Evolutionary conservation across 2,329 filamentous ascomycete species (phyloP).

Genomic region (Mariannaea elegans): DNA sequence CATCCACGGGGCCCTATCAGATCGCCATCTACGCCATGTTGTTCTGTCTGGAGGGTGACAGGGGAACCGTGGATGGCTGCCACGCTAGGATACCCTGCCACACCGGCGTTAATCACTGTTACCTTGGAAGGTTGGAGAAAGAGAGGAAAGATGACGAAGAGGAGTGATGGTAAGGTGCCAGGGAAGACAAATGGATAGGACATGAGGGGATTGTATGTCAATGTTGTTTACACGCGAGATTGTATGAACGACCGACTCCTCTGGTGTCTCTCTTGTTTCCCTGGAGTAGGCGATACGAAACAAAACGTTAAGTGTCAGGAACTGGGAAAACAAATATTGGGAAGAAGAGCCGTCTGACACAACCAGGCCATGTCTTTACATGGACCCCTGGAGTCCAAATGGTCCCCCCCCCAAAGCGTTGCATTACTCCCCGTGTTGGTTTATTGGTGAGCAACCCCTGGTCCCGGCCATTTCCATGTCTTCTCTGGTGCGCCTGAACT

Average conservation of each 20-base stretch:
- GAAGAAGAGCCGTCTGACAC: constrained; percentile 13
- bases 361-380: constrained; percentile 3
- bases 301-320: neutral
- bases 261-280: neutral
- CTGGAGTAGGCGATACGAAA: neutral
- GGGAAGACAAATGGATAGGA: constrained; percentile 1
- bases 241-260: neutral
- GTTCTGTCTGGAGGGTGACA: constrained; percentile 3
- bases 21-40: constrained; percentile 32
- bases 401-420: constrained; percentile 17
- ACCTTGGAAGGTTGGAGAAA: neutral
- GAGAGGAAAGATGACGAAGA: neutral
- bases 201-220: neutral
- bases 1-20: constrained; percentile 34
- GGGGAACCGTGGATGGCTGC: constrained; percentile 17
- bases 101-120: constrained; percentile 6
- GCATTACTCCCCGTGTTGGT: constrained; percentile 31
- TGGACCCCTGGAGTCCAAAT: constrained; percentile 1
- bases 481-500: constrained; percentile 5
- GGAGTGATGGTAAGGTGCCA: constrained; percentile 1
- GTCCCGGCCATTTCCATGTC: constrained; percentile 24
- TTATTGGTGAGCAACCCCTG: constrained; percentile 32
- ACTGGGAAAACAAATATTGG: neutral
- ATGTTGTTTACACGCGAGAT: neutral
- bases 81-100: constrained; percentile 20